Percentiles rank a stretch among this genome's conserved stretches.
Conservation (phyloP, 1,284 basidiomycete genomes). For the Amylostereum chailletii region DNA sequence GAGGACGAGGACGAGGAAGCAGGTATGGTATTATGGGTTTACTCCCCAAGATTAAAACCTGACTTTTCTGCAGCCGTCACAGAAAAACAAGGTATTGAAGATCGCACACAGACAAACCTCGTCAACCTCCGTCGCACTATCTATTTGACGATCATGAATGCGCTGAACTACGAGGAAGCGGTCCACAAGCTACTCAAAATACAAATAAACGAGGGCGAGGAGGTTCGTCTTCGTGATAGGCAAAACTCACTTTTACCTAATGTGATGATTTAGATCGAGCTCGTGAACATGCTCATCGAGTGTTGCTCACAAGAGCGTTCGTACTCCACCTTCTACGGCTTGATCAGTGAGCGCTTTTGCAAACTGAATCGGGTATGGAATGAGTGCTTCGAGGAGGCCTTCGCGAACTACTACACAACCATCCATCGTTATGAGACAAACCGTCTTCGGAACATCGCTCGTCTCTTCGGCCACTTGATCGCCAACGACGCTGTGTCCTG, state of each 20-base stretch:
- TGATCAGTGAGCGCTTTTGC: conserved; percentile 93
- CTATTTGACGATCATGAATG: conserved; percentile 98
- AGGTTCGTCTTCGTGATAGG: conserved; percentile 43
- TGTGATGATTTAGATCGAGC: conserved; percentile 59
- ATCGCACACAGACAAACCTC: conserved; percentile 91
- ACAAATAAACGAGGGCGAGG: conserved; percentile 85
- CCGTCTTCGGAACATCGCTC: conserved; percentile 91
- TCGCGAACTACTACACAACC: conserved; percentile 88
- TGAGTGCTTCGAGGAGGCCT: conserved; percentile 82
- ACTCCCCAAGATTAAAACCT: conserved; percentile 8
- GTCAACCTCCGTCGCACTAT: conserved; percentile 92
- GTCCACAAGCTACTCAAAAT: conserved; percentile 97
- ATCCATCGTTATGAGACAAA: conserved; percentile 99
- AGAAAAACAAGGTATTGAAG: conserved; percentile 85
- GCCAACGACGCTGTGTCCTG: conserved; percentile 86
- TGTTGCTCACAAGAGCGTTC: conserved; percentile 99
- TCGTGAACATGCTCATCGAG: conserved; percentile 98
- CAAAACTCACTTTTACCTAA: conserved; percentile 4
- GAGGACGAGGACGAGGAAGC: conserved; percentile 53
- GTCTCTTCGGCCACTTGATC: conserved; percentile 91
- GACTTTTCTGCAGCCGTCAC: conserved; percentile 37
- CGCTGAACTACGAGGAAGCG: conserved; percentile 96
- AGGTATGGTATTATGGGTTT: conserved; percentile 19
- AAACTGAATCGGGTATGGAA: conserved; percentile 94
- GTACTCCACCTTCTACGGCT: conserved; percentile 93